phyloP scores from a whole-genome alignment of 176 grass and related monocot genomes.

The Triticum timopheevii region DNA sequence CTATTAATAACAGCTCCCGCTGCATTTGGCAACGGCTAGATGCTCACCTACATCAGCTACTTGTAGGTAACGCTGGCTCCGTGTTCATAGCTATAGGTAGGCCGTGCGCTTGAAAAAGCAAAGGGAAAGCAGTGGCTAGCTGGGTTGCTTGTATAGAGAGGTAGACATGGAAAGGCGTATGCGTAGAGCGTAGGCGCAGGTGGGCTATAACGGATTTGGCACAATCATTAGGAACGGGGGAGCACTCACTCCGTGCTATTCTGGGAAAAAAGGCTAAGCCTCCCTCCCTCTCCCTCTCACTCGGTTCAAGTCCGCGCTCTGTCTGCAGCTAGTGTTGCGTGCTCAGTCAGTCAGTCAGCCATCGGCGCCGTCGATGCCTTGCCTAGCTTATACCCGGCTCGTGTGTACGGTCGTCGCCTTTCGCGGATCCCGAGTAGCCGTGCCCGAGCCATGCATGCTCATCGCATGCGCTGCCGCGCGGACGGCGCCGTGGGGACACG shows the following conservation, averaged over 20 bases:
- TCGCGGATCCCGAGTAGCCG: conserved; percentile 40
- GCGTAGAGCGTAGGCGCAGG: neutral
- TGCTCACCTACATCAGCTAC: neutral
- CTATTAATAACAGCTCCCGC: neutral
- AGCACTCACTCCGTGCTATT: conserved; percentile 56
- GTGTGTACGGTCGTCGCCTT: conserved; percentile 25
- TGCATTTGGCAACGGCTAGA: conserved; percentile 30
- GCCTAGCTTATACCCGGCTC: neutral
- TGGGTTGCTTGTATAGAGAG: conserved; percentile 11
- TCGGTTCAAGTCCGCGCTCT: neutral
- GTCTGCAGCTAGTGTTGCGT: neutral
- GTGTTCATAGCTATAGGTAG: neutral
- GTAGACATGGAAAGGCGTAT: conserved; percentile 43
- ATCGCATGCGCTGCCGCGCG: conserved; percentile 26
- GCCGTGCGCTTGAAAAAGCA: conserved; percentile 47
- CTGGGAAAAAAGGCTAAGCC: conserved; percentile 36
- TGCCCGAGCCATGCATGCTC: conserved; percentile 8
- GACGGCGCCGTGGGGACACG: conserved; percentile 34
- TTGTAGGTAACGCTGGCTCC: neutral
- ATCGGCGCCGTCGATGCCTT: neutral
- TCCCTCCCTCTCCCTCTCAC: neutral
- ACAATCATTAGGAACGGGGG: conserved; percentile 80
- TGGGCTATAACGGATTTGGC: conserved; percentile 63
- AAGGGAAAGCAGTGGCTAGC: conserved; percentile 2
- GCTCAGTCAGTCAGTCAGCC: neutral